phyloP scores from a whole-genome alignment of 108 stramenopile genomes.

The Fragilaria radians region DNA sequence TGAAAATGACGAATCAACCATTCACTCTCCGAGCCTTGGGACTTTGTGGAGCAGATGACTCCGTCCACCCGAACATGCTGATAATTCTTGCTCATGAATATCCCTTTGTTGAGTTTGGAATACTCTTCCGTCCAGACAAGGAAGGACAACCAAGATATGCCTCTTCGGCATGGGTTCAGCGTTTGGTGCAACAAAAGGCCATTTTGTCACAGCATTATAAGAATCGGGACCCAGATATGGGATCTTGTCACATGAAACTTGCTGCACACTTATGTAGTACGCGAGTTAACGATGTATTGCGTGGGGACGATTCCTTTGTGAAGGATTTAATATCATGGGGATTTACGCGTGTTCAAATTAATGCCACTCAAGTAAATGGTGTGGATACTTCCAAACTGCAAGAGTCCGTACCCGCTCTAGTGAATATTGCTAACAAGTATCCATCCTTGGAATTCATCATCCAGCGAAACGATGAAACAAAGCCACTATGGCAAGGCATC shows the following conservation, averaged over 20 bases:
- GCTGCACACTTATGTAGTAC: slow-evolving; percentile 90
- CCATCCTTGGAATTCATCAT: slow-evolving; percentile 84
- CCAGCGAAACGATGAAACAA: slow-evolving; percentile 88
- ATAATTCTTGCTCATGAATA: slow-evolving; percentile 45
- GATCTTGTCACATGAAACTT: slow-evolving; percentile 47
- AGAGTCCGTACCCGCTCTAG: slow-evolving; percentile 40
- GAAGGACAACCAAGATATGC: slow-evolving; percentile 87
- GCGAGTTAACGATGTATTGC: slow-evolving; percentile 81
- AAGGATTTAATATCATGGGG: slow-evolving; percentile 44
- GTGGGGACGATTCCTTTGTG: slow-evolving; percentile 59
- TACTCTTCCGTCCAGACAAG: slow-evolving; percentile 90
- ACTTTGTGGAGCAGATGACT: slow-evolving; percentile 92
- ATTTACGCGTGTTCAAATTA: slow-evolving; percentile 89
- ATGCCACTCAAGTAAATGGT: slow-evolving; percentile 91
- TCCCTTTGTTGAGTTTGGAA: slow-evolving; percentile 87
- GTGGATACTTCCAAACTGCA: slow-evolving; percentile 66
- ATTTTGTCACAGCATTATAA: slow-evolving; percentile 8
- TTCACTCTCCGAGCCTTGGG: slow-evolving; percentile 58
- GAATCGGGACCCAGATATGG: background rate
- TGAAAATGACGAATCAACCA: background rate
- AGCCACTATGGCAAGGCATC: slow-evolving; percentile 72
- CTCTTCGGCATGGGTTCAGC: slow-evolving; percentile 62
- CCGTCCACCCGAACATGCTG: slow-evolving; percentile 72
- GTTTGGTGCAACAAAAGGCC: slow-evolving; percentile 13
- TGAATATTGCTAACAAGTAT: slow-evolving; percentile 25